These are phyloP conservation scores for Penicillium pancosmium DNA, from an alignment of 495 filamentous ascomycete genomes.

Conservation along the genomic window DNA sequence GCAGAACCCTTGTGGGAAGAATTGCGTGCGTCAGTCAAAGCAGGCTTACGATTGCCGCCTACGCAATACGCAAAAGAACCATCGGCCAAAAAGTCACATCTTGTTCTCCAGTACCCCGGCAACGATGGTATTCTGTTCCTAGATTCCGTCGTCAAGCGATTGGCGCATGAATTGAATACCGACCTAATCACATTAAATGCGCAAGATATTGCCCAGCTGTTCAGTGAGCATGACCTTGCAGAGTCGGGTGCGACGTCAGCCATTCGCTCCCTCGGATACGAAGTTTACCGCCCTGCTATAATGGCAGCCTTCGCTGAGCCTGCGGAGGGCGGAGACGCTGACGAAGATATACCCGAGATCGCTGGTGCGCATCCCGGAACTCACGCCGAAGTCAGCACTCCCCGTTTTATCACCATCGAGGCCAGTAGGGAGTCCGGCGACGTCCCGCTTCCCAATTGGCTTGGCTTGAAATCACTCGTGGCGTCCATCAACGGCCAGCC, in stretches of 20 bases:
- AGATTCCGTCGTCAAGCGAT: conserved; percentile 56
- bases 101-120: conserved; percentile 67
- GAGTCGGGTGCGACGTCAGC: conserved; percentile 39
- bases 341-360: conserved; percentile 43
- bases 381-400: conserved; percentile 23
- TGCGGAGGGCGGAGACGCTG: conserved; percentile 40
- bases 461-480: conserved; percentile 42
- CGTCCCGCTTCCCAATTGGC: conserved; percentile 38
- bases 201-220: conserved; percentile 77
- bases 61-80: conserved; percentile 49
- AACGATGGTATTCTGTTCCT: conserved; percentile 59
- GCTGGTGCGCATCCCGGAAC: conserved; percentile 22
- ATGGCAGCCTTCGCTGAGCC: conserved; percentile 38
- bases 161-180: conserved; percentile 64
- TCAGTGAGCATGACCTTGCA: conserved; percentile 67
- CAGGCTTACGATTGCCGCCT: conserved; percentile 43
- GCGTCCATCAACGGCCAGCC: conserved; percentile 39
- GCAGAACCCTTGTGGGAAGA: conserved; percentile 44
- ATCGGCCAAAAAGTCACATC: conserved; percentile 61
- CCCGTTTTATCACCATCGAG: conserved; percentile 46
- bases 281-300: conserved; percentile 46
- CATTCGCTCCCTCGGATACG: conserved; percentile 68
- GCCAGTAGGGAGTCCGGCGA: conserved; percentile 37
- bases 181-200: conserved; percentile 79
- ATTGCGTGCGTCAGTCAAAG: conserved; percentile 42